Base-by-base conservation (phyloP, 352 stramenopile species). In the Achlya hypogyna region DNA sequence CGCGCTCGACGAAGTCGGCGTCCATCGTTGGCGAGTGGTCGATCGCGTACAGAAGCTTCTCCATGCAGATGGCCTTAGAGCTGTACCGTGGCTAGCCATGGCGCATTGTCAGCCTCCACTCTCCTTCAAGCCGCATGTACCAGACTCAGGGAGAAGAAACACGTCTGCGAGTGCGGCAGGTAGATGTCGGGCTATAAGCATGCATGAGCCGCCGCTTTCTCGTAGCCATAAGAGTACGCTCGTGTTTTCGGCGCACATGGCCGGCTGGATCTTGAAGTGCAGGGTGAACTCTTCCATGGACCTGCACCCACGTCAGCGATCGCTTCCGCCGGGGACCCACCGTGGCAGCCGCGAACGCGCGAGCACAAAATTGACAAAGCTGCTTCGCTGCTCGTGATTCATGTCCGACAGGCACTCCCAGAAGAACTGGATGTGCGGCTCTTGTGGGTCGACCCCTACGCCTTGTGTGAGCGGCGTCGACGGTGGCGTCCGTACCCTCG, bases 361-460 rank as follows among this genome's bases (percentile, higher is more conserved):
- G 74, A 84, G 93, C 9, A 94, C 89, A 81, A 97, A 97, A 71
- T 93, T 86, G 18, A 97, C 68, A 65, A 96, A 96, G 12, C 71
- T 51, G 49, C 84, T 91, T 6, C 84, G 65, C 62, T 96, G 82
- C 40, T 79, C 77, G 22, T 81, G 82, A 8, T 72, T 89, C 74
- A 95, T 89, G 69, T 90, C 86, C 10, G 77, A 70, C 34, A 97
- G 70, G 45, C 81, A 81, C 32, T 95, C 76, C 87, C 87, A 96
- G 70, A 96, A 95, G 56, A 72, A 81, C 49, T 66, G 31, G 32
- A 97, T 79, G 34, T 91, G 75, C 8, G 64, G 29, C 27, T 89
- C 80, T 9, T 70, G 63, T 62, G 81, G 75, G 28, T 80, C 66
- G 53, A 93, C 91, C 5, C 81, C 38, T 45, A 45, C 2, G 12